phyloP scores from a whole-genome alignment of 169 alveolate genomes.

The Cryptosporidium felis region DNA sequence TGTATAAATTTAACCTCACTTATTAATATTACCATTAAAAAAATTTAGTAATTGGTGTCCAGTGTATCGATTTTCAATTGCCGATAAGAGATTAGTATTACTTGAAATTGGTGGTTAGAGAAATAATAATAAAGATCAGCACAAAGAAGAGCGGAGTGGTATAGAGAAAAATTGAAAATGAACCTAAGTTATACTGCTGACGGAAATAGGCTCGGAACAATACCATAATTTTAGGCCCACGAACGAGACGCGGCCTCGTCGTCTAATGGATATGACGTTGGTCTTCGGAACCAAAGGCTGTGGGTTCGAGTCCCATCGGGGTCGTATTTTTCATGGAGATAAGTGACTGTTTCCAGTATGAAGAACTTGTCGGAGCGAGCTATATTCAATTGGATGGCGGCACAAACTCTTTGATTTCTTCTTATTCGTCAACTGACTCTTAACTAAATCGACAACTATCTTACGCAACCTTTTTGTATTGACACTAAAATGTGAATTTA shows the following conservation, averaged over 20 bases:
- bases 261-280: conserved; percentile 98
- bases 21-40: too few species aligned
- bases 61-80: too few species aligned
- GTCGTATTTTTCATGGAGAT: conserved; percentile 43
- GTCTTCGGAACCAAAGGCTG: conserved; percentile 97
- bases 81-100: too few species aligned
- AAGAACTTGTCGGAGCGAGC: conserved; percentile 53
- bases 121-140: too few species aligned
- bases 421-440: not conserved
- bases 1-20: too few species aligned
- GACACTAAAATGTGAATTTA: not conserved
- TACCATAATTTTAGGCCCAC: not conserved
- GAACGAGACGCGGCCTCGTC: conserved; percentile 88
- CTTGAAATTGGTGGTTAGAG: too few species aligned
- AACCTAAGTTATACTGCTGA: too few species aligned
- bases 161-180: too few species aligned
- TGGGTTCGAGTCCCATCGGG: conserved; percentile 94
- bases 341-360: not conserved
- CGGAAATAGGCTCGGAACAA: too few species aligned
- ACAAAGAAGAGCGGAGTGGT: too few species aligned
- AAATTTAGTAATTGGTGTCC: too few species aligned
- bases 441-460: not conserved
- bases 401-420: not conserved
- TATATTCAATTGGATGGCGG: not conserved
- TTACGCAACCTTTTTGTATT: conserved; percentile 36